phyloP scores from a whole-genome alignment of 805 yeast genomes.

The Starmerella kuoi region DNA sequence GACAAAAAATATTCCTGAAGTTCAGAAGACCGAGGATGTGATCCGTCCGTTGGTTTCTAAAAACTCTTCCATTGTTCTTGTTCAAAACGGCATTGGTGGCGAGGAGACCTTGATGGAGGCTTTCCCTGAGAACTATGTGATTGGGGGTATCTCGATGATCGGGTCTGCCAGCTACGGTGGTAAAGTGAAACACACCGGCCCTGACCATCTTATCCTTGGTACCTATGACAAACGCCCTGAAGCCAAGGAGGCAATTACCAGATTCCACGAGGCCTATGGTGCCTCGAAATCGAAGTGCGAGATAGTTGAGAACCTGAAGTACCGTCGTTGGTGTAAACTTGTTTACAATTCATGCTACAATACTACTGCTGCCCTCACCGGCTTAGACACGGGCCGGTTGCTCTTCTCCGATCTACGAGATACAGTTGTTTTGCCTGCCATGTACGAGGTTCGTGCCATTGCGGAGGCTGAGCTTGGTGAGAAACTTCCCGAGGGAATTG shows the following conservation, averaged over 20 bases:
- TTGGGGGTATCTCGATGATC: conserved; percentile 54
- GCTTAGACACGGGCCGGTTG: conserved; percentile 47
- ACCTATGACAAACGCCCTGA: conserved; percentile 36
- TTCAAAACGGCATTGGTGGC: conserved; percentile 57
- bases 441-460: conserved; percentile 51
- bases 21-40: conserved; percentile 41
- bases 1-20: conserved; percentile 57
- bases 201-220: conserved; percentile 42
- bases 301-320: conserved; percentile 37
- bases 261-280: conserved; percentile 37
- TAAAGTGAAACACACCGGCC: conserved; percentile 38
- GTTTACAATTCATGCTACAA: conserved; percentile 60
- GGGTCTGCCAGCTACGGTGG: conserved; percentile 47
- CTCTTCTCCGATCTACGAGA: conserved; percentile 36
- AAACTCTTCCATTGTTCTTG: conserved; percentile 40
- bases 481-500: conserved; percentile 38
- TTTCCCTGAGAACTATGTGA: conserved; percentile 39
- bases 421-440: conserved; percentile 42
- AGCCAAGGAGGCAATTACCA: conserved; percentile 30
- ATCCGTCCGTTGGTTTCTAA: conserved; percentile 40
- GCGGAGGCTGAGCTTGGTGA: conserved; percentile 57
- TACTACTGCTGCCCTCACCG: conserved; percentile 47
- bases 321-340: conserved; percentile 52
- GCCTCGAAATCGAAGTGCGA: conserved; percentile 32
- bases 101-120: conserved; percentile 43